A percentile compares a stretch with the other conserved stretches of the same genome.
Conservation (phyloP, 2,329 filamentous ascomycete species). For the Monosporascus sp. region DNA sequence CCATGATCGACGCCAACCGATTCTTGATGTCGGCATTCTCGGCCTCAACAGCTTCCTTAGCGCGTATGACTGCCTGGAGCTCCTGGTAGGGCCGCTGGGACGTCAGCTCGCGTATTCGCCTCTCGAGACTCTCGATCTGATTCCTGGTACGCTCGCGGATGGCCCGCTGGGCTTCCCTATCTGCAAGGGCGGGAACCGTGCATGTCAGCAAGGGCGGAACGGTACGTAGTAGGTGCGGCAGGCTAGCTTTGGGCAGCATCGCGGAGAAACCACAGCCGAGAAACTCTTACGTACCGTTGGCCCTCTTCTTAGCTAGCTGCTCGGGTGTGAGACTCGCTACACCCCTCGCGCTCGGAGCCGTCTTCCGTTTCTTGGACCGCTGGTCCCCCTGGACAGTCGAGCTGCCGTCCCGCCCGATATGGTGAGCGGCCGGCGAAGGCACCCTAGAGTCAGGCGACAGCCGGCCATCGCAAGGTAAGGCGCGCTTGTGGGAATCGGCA, state of each 20-base stretch:
- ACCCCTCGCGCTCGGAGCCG: slow-evolving; percentile 40
- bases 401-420: slow-evolving; percentile 2
- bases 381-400: slow-evolving; percentile 17
- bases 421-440: slow-evolving; percentile 7
- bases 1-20: slow-evolving; percentile 60
- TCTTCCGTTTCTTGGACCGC: slow-evolving; percentile 41
- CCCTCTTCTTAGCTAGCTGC: slow-evolving; percentile 63
- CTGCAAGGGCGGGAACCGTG: slow-evolving; percentile 34
- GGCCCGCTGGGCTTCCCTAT: slow-evolving; percentile 79
- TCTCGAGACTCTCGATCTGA: slow-evolving; percentile 71
- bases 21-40: slow-evolving; percentile 76
- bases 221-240: too few species aligned
- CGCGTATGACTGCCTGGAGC: slow-evolving; percentile 66
- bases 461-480: slow-evolving; percentile 17
- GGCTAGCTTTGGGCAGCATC: background rate
- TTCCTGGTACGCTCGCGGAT: slow-evolving; percentile 78
- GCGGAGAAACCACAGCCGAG: background rate
- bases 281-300: slow-evolving; percentile 42
- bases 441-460: slow-evolving; percentile 19
- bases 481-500: slow-evolving; percentile 16
- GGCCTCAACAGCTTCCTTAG: slow-evolving; percentile 71
- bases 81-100: slow-evolving; percentile 80
- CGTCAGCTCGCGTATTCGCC: slow-evolving; percentile 68
- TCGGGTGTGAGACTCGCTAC: slow-evolving; percentile 66
- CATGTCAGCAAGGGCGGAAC: slow-evolving; percentile 6